Conservation (phyloP, 495 filamentous ascomycete species). For the Cercophora newfieldiana region DNA sequence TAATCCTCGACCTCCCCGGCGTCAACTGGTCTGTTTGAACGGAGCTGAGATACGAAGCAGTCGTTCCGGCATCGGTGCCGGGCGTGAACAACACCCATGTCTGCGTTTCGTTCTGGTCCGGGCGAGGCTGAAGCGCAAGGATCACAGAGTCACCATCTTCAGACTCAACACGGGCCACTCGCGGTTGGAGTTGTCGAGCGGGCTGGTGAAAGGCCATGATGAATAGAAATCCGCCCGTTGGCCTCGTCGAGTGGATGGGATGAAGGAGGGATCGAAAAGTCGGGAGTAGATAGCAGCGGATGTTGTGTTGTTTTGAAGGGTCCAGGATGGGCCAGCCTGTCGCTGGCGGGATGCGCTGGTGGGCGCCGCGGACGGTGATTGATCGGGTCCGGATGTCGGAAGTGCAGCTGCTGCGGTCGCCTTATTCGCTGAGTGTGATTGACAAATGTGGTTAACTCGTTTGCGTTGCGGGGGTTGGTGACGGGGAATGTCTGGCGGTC, state of each 20-base stretch:
- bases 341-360: constrained; percentile 2
- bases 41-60: constrained; percentile 69
- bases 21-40: constrained; percentile 71
- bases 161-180: constrained; percentile 41
- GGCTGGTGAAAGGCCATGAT: constrained; percentile 86
- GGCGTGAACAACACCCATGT: constrained; percentile 98
- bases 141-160: constrained; percentile 48
- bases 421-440: constrained; percentile 12
- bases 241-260: not conserved
- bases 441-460: constrained; percentile 14
- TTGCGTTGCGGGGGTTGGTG: constrained; percentile 8
- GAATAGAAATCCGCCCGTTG: constrained; percentile 6
- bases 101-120: constrained; percentile 65
- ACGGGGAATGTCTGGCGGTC: constrained; percentile 13
- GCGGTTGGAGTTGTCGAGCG: constrained; percentile 60
- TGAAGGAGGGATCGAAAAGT: not conserved
- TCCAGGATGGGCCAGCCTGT: not conserved
- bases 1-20: constrained; percentile 70
- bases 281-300: not conserved
- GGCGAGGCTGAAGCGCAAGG: constrained; percentile 40
- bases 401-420: constrained; percentile 2
- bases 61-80: constrained; percentile 59
- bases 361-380: constrained; percentile 6
- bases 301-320: constrained; percentile 1
- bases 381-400: constrained; percentile 13